Conservation (phyloP, 306 rosid species). For the Fragaria iinumae region DNA sequence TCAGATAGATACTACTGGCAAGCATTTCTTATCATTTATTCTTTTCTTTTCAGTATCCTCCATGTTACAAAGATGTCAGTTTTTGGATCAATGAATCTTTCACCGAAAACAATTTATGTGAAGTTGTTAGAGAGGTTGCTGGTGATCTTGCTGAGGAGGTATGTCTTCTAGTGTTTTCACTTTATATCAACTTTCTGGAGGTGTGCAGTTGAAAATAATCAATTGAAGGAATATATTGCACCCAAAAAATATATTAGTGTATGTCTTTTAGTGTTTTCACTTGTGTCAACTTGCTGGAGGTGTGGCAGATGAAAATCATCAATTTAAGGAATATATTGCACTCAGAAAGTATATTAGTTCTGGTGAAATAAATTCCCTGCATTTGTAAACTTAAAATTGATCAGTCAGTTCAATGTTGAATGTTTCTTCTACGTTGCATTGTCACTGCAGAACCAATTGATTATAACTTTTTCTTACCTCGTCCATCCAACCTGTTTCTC, state of each 20-base stretch:
- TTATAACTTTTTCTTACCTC: not conserved
- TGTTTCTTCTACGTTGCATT: not conserved
- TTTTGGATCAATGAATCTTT: slow-evolving; percentile 88
- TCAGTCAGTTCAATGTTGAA: not conserved
- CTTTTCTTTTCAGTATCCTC: slow-evolving; percentile 67
- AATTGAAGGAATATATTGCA: no score
- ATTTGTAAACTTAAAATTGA: not conserved
- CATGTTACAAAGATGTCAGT: slow-evolving; percentile 94
- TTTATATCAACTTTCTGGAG: not conserved
- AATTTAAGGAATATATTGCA: not conserved
- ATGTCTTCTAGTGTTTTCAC: slow-evolving; percentile 25
- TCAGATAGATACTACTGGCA: not conserved
- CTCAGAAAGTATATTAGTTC: not conserved
- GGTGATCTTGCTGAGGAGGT: slow-evolving; percentile 99
- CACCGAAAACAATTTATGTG: slow-evolving; percentile 95
- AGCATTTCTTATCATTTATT: slow-evolving; percentile 3
- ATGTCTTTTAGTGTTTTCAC: slow-evolving; percentile 24
- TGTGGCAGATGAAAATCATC: not conserved
- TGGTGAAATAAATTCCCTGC: not conserved
- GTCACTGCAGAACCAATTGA: not conserved
- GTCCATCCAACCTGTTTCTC: not conserved
- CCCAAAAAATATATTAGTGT: slow-evolving; percentile 24
- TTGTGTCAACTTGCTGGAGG: not conserved
- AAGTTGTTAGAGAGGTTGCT: slow-evolving; percentile 86
- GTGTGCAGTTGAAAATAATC: not conserved